A percentile compares a stretch with the other conserved stretches of the same genome.
Evolutionary conservation across 1,139 yeast genomes (phyloP).

Genomic region (Suhomyces anneliseae): DNA sequence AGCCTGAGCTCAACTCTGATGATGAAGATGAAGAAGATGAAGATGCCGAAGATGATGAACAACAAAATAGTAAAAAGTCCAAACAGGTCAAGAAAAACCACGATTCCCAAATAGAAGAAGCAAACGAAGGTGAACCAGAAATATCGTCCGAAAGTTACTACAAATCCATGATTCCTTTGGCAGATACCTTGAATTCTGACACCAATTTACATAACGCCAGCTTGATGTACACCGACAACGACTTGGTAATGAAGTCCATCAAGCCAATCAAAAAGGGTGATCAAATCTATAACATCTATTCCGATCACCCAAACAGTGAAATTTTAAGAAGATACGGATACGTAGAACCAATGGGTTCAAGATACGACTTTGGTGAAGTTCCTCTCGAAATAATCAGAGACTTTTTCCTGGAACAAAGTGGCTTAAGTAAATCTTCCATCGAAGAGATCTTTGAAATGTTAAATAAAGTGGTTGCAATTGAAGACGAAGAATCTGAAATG

Average conservation of each 20-base stretch:
- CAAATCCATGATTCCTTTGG: constrained; percentile 91
- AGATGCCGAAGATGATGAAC: constrained; percentile 15
- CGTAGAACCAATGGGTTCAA: constrained; percentile 75
- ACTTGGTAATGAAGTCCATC: constrained; percentile 70
- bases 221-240: constrained; percentile 46
- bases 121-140: constrained; percentile 1
- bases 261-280: constrained; percentile 59
- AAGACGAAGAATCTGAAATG: constrained; percentile 46
- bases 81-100: constrained; percentile 7
- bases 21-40: constrained; percentile 21
- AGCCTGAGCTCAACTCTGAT: constrained; percentile 18
- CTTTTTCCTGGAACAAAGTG: constrained; percentile 28
- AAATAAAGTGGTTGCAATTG: constrained; percentile 21
- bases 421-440: constrained; percentile 22
- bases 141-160: constrained; percentile 43
- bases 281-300: constrained; percentile 86
- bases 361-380: constrained; percentile 79
- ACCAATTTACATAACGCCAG: constrained; percentile 78
- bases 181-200: constrained; percentile 88
- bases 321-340: constrained; percentile 88
- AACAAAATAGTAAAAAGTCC: neutral
- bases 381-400: constrained; percentile 41
- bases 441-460: constrained; percentile 32
- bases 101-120: constrained; percentile 5
- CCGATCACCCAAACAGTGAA: constrained; percentile 88